A percentile compares a stretch with the other conserved stretches of the same genome.
Evolutionary conservation across 192 early-diverging fungal species (phyloP).

Genomic region (Diversispora eburnea): DNA sequence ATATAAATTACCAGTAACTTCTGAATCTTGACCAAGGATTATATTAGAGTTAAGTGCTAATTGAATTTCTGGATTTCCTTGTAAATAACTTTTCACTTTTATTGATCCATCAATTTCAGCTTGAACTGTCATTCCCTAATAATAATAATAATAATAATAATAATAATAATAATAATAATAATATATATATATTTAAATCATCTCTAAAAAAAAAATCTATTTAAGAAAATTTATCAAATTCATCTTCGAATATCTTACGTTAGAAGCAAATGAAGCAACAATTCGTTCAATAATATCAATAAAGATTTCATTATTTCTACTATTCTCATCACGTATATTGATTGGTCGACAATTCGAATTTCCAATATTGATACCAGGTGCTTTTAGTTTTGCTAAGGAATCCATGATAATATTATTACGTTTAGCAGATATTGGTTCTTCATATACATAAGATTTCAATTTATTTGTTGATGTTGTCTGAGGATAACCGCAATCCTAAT

Average conservation of each 20-base stretch:
- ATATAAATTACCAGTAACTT: not conserved
- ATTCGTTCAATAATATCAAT: slow-evolving; percentile 25
- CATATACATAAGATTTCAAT: slow-evolving; percentile 22
- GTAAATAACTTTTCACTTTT: slow-evolving; percentile 19
- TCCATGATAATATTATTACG: slow-evolving; percentile 12
- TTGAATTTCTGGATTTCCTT: slow-evolving; percentile 15
- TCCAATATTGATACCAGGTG: not conserved
- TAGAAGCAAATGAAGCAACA: slow-evolving; percentile 10
- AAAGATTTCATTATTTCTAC: slow-evolving; percentile 17
- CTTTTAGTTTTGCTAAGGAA: slow-evolving; percentile 14
- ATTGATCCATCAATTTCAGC: slow-evolving; percentile 24
- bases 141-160: no score
- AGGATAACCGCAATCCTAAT: slow-evolving; percentile 27
- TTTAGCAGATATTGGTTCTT: slow-evolving; percentile 13
- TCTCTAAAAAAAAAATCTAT: not conserved
- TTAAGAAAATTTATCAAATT: not conserved
- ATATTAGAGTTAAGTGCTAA: not conserved
- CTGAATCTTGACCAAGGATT: not conserved
- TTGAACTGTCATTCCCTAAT: slow-evolving; percentile 27
- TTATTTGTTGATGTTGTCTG: slow-evolving; percentile 26
- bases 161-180: no score
- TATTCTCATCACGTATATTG: not conserved
- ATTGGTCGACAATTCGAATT: not conserved
- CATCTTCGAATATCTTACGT: not conserved
- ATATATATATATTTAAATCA: no score